A percentile compares a stretch with the other conserved stretches of the same genome.
Evolutionary conservation across 2,329 filamentous ascomycete genomes (phyloP).

Genomic region (Lecanoromycetidae sp.): DNA sequence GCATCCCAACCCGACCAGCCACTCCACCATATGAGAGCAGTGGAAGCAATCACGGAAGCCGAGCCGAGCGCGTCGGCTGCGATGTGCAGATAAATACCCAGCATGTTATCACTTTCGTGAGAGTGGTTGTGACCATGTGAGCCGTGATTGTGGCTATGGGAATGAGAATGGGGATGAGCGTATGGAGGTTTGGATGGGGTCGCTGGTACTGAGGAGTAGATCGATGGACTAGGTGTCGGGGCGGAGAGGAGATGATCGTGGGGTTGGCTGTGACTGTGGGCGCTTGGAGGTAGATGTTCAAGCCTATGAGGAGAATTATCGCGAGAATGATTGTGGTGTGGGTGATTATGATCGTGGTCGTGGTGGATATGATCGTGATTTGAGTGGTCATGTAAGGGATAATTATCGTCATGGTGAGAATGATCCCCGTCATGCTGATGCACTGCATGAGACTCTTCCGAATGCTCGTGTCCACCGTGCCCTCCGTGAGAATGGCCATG

Average conservation of each 20-base stretch:
- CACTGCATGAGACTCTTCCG: too few relatives aligned
- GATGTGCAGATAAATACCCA: constrained; percentile 92
- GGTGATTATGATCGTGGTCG: constrained; percentile 21
- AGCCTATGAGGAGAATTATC: constrained; percentile 21
- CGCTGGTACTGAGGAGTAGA: constrained; percentile 19
- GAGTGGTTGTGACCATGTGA: constrained; percentile 29
- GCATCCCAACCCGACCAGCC: constrained; percentile 94
- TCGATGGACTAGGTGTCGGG: constrained; percentile 12
- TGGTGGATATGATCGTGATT: constrained; percentile 17
- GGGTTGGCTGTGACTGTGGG: constrained; percentile 7
- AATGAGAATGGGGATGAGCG: constrained; percentile 26
- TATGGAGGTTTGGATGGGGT: constrained; percentile 22
- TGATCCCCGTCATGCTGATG: constrained; percentile 20
- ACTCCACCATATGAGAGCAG: constrained; percentile 71
- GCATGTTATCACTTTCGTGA: constrained; percentile 96
- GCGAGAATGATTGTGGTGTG: constrained; percentile 31
- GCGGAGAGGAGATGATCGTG: constrained; percentile 10
- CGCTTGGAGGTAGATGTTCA: constrained; percentile 1
- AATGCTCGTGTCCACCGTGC: constrained; percentile 37
- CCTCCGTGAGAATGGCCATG: constrained; percentile 47
- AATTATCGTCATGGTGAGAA: constrained; percentile 21
- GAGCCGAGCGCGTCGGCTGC: constrained; percentile 90
- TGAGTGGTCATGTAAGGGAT: constrained; percentile 25
- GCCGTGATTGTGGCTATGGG: constrained; percentile 26
- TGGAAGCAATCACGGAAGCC: constrained; percentile 86